phyloP scores from a whole-genome alignment of 225 moss, liverwort and hornwort species.

The Pleurozium schreberi region DNA sequence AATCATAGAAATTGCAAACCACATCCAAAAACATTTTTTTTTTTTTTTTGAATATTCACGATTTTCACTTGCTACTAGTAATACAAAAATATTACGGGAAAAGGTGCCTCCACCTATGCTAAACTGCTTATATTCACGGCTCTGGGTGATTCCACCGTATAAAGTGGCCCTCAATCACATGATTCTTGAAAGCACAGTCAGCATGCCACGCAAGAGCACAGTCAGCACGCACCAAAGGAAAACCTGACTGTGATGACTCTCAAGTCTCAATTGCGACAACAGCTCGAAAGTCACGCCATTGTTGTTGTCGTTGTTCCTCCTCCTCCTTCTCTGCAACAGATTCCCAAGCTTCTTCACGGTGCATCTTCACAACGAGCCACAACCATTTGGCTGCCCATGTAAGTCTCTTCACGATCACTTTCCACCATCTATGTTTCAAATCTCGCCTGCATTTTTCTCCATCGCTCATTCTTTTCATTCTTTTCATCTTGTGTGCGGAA shows the following conservation, averaged over 20 bases:
- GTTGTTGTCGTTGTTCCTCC: background rate
- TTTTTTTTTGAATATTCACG: no score
- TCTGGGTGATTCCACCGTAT: no score
- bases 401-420: background rate
- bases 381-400: background rate
- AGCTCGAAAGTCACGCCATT: background rate
- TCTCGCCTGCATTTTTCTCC: background rate
- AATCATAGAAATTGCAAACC: no score
- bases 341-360: background rate
- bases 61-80: no score
- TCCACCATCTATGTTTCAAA: background rate
- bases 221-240: background rate
- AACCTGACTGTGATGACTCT: background rate
- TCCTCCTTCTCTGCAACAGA: background rate
- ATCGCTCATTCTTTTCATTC: background rate
- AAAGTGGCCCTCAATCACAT: background rate
- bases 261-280: background rate
- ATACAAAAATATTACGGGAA: no score
- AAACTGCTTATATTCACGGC: no score
- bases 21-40: no score
- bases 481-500: background rate
- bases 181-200: background rate
- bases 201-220: slow-evolving; percentile 1
- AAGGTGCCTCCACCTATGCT: no score
- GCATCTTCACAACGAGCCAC: background rate